Evolutionary conservation across 2,329 filamentous ascomycete genomes (phyloP), one percentile per base, ranked within the genome.

Genomic region (Hypoxylon sp.): DNA sequence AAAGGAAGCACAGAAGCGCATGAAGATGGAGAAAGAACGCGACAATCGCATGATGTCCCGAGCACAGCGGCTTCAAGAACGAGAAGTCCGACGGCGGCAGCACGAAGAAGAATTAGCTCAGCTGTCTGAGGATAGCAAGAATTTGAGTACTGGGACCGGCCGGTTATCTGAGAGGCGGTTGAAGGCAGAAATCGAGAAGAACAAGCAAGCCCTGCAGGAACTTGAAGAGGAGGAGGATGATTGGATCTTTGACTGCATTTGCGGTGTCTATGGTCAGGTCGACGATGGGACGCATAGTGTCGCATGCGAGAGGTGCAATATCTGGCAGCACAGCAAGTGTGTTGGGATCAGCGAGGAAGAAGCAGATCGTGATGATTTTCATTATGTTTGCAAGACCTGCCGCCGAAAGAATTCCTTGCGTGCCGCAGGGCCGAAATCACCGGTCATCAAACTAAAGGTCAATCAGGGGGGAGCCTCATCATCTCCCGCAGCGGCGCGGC

Each of bases 291-390:
- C 93, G 6, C 94, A 97, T 76, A 97, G 93, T 76, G 89, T 99
- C 69, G 92, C 94, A 26, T 99, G 96, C 79, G 96, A 99, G 75
- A 89, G 85, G 70, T 99, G 96, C 82, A 96, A 91, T 75, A 90
- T 97, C 49, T 99, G 96, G 96, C 95, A 98, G 77, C 96, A 99
- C 76, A 97, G 93, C 82, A 93, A 91, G 73, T 99, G 96, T 75
- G 86, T 97, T 64, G 91, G 90, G 40, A 91, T 98, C 68, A 86
- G 87, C 46, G 87, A 96, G 72, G 81, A 85, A 64, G 91, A 94
- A 67, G 94, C 93, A 0, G 95, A 97, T 69, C 85, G 89, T 48
- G 88, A 93, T 1, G 92, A 96, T 70, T 98, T 98, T 73, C 89
- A 92, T 65, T 97, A 97, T 74, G 79, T 97, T 69, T 98, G 95